A percentile compares a stretch with the other conserved stretches of the same genome.
Conservation (phyloP, 2,329 filamentous ascomycete genomes). For the Aureobasidium vineae region DNA sequence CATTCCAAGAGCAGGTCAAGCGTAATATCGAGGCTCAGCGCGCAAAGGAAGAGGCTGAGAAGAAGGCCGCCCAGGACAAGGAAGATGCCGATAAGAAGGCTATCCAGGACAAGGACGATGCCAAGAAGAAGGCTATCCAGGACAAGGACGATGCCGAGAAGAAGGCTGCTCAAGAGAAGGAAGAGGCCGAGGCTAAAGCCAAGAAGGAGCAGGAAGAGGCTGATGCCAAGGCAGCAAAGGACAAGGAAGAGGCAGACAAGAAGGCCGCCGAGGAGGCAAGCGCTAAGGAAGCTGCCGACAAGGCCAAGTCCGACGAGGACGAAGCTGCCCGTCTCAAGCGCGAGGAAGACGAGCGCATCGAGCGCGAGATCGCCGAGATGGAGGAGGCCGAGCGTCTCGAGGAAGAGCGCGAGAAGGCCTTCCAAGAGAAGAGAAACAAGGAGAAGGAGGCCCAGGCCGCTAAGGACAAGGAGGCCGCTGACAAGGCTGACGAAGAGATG, state of each 20-base stretch:
- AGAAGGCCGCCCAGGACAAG: slow-evolving; percentile 27
- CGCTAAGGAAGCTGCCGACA: slow-evolving; percentile 33
- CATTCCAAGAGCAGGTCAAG: slow-evolving; percentile 68
- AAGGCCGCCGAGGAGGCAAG: slow-evolving; percentile 32
- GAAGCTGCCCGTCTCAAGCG: slow-evolving; percentile 37
- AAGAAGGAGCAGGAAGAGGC: slow-evolving; percentile 41
- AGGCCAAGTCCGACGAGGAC: slow-evolving; percentile 33
- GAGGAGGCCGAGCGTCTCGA: slow-evolving; percentile 46
- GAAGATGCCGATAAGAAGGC: slow-evolving; percentile 29
- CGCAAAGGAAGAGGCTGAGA: slow-evolving; percentile 41
- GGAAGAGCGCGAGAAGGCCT: slow-evolving; percentile 69
- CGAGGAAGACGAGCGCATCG: slow-evolving; percentile 46
- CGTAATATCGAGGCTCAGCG: slow-evolving; percentile 44
- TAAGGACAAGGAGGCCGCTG: slow-evolving; percentile 55
- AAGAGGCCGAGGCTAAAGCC: slow-evolving; percentile 37
- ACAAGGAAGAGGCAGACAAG: slow-evolving; percentile 33
- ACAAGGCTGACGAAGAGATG: slow-evolving; percentile 55
- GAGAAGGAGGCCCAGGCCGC: slow-evolving; percentile 48
- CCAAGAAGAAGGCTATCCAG: slow-evolving; percentile 53
- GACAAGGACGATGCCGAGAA: slow-evolving; percentile 37
- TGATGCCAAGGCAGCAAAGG: slow-evolving; percentile 35
- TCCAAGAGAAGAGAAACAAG: slow-evolving; percentile 67
- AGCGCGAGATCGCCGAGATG: slow-evolving; percentile 65
- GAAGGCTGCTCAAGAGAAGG: slow-evolving; percentile 36
- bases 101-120: slow-evolving; percentile 48